Evolutionary conservation across 306 rosid genomes (phyloP), one percentile per base, ranked within the genome.

Genomic region (Inga laurina): DNA sequence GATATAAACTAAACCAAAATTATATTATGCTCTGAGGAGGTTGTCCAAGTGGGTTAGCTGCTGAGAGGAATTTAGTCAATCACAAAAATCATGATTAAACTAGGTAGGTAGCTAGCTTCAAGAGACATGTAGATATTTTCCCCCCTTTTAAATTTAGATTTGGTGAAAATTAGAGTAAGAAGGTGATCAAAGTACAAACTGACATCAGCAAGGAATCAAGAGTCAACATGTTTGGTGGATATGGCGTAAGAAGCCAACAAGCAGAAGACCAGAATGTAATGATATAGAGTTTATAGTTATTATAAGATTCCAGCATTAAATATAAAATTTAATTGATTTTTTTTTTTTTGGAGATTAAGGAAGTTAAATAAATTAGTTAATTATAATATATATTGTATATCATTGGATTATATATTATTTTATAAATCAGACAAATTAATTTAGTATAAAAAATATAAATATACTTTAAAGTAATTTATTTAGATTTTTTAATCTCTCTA

Each of bases 281-380:
- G 7, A 8, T 6, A 6, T 6, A 8, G 43, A 39, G 43, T 39
- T 39, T 39, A 6, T 39, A 39, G 41, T 39, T 39, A 39, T 39
- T 39, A 5, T 39, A 39, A 37, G 30, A 27, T 27, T 37, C 41
- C 0, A 0, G 6, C 5, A 4, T 5, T 35, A 4, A 35, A 35
- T 37, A 37, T 5, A 37, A 37, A 0, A 37, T 0, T 37, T 1
- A 5, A 37, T 0, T 37, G 7, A 5, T 37, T 37, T 37, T 37
- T 37, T 37, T 37, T 37, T 37, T 0, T 2, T 32, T 1, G 3
- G 2, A 5, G 1, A 0, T 0, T 5, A 5, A 37, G 0, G 1
- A 37, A 37, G 5, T 5, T 37, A 37, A 37, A 37, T 37, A 37
- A 37, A 5, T 37, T 37, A 37, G 7, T 37, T 37, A 37, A 37